Evolutionary conservation across 2,329 filamentous ascomycete species (phyloP).

Genomic region (Botrytis elliptica): DNA sequence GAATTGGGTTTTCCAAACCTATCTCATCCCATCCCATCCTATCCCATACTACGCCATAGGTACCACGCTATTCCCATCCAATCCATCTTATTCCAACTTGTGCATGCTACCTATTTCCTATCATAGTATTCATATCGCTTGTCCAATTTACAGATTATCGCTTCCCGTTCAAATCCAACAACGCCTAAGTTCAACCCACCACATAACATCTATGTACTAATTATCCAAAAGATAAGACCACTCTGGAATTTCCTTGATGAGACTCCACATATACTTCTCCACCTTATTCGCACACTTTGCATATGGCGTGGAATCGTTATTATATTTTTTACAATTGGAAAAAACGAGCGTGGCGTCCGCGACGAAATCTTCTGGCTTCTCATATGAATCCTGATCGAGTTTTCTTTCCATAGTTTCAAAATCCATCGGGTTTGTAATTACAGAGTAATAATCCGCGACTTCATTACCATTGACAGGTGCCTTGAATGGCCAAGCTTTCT

Average conservation of each 20-base stretch:
- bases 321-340: constrained; percentile 93
- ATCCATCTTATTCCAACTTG: no score
- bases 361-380: constrained; percentile 88
- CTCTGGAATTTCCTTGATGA: constrained; percentile 88
- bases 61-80: no score
- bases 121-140: neutral
- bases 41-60: neutral
- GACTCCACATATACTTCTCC: constrained; percentile 92
- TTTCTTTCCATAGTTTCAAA: constrained; percentile 93
- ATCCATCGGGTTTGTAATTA: constrained; percentile 98
- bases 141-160: neutral
- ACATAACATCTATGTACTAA: neutral
- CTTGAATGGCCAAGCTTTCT: constrained; percentile 90
- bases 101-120: neutral
- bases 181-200: neutral
- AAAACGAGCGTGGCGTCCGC: constrained; percentile 86
- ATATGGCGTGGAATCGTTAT: constrained; percentile 92
- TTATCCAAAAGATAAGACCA: constrained; percentile 61
- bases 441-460: constrained; percentile 97
- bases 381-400: constrained; percentile 89
- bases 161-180: neutral
- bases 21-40: neutral
- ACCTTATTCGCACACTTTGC: constrained; percentile 93
- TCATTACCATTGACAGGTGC: constrained; percentile 93
- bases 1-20: neutral